Base-by-base conservation (phyloP, 176 grass and related monocot genomes). In the Oryza glumipatula region DNA sequence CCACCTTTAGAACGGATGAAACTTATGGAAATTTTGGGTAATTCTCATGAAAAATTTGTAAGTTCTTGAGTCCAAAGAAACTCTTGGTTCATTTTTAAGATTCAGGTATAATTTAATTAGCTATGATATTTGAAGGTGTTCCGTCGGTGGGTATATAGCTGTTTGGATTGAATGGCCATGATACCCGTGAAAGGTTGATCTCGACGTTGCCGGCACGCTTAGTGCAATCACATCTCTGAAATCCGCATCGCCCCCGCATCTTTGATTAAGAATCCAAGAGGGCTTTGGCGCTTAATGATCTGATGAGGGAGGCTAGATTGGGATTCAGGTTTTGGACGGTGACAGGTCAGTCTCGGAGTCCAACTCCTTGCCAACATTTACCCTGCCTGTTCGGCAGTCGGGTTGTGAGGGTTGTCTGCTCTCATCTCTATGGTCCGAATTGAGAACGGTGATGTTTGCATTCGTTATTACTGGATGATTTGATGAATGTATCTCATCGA, bases 191-290 rank as follows among this genome's bases (percentile, higher is more conserved):
- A 69, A 48, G 13, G 21, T 35, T 19, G 70, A 16, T 35, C 47
- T 65, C 12, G 78, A 44, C 26, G 73, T 65, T n/a, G 78, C 74
- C 58, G 68, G 78, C 88, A 83, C 46, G 68, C 24, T 58, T 26
- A 79, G 74, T 82, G 83, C 83, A 15, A 82, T 58, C 67, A 73
- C 73, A 36, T 78, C 78, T 66, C 43, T 13, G 12, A 12, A 9
- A 17, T 73, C n/a, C 32, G 69, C 36, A 38, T 38, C 6, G 0
- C 5, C 36, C 36, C 36, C 36, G 36, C 76, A 65, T 49, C 68
- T 11, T 14, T 14, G 17, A 49, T 15, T 14, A 9, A 65, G 4
- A 58, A 84, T 75, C 38, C 61, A 64, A 64, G 54, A 46, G 63
- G 35, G 7, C 9, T 51, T 9, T 36, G 78, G 30, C 39, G 71